phyloP scores from a whole-genome alignment of 2,329 filamentous ascomycete genomes.

The Fusarium devonianum region DNA sequence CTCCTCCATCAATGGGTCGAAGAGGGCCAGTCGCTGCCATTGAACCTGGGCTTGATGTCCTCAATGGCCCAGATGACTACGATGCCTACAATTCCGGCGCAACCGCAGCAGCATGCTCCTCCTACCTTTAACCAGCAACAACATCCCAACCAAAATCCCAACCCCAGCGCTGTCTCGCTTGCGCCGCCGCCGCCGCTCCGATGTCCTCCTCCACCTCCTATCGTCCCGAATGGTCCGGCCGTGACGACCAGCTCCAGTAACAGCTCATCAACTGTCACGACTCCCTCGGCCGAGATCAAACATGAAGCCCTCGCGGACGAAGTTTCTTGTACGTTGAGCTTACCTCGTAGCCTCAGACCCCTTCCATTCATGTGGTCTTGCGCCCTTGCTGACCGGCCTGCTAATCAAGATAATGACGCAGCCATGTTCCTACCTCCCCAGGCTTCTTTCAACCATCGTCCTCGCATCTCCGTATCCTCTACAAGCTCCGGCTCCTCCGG shows the following conservation, averaged over 20 bases:
- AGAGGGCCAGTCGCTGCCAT: slow-evolving; percentile 46
- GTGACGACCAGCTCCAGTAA: slow-evolving; percentile 31
- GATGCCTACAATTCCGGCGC: slow-evolving; percentile 24
- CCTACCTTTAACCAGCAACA: slow-evolving; percentile 22
- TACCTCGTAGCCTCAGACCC: slow-evolving; percentile 1
- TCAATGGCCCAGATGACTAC: slow-evolving; percentile 24
- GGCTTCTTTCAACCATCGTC: slow-evolving; percentile 51
- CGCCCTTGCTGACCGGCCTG: slow-evolving; percentile 14
- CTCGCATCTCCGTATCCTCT: slow-evolving; percentile 57
- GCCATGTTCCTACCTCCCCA: slow-evolving; percentile 47
- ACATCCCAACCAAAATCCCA: slow-evolving; percentile 24
- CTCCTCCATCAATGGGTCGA: slow-evolving; percentile 52
- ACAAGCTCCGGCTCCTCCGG: slow-evolving; percentile 59
- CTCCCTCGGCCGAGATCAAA: slow-evolving; percentile 42
- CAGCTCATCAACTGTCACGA: slow-evolving; percentile 34
- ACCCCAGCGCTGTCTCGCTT: slow-evolving; percentile 30
- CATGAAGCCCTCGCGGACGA: slow-evolving; percentile 43
- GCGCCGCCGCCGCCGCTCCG: slow-evolving; percentile 45
- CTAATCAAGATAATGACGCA: slow-evolving; percentile 32
- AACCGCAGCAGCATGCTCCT: slow-evolving; percentile 32
- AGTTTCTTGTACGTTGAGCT: slow-evolving; percentile 36
- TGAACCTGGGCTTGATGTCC: slow-evolving; percentile 26
- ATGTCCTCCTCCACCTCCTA: slow-evolving; percentile 45
- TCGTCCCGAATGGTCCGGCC: slow-evolving; percentile 30
- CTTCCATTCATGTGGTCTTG: background rate